Evolutionary conservation across 345 rosid genomes (phyloP), one percentile per base, ranked within the genome.

Genomic region (Bruguiera gymnorhiza): DNA sequence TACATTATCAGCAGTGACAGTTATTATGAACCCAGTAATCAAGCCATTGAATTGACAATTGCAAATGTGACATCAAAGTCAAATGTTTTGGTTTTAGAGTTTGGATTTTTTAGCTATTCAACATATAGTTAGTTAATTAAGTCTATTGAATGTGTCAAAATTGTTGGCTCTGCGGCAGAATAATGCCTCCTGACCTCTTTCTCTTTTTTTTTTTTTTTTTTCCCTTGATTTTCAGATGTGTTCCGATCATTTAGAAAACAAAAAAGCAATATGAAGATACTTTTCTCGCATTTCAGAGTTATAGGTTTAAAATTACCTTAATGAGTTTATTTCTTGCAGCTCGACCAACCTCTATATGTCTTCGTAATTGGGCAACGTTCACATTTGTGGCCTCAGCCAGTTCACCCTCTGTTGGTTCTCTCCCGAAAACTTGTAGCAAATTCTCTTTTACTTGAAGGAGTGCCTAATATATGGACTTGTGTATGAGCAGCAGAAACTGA

Each of bases 281-380:
- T 13, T 43, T 43, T 15, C 50, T 43, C 18, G 16, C 5, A 43
- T 11, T 43, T 13, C 50, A 13, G 50, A 43, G 50, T 43, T 5
- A 11, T 43, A 43, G 50, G 19, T 13, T 43, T 43, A 2, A 9
- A 8, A 8, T 73, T 75, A 87, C 99, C 89, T 89, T 92, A 50
- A 95, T 88, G 62, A 95, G 97, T 83, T 92, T 95, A 83, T 77
- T 92, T 72, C 97, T 86, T 62, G 97, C 97, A 43, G 97, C 97
- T 78, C 79, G 82, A 74, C 97, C 99, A 8, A 86, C 79, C 70
- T 81, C 92, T 51, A 86, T 53, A 62, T 80, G 77, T 75, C 53
- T 86, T 62, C 86, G 85, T 37, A 91, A 84, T 76, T 86, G 80
- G 68, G 75, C 75, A 21, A 69, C 76, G 2, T 52, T 78, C 84